Evolutionary conservation across 495 filamentous ascomycete genomes (phyloP), one percentile per base, ranked within the genome.

Genomic region (Achaetomiella virescens): DNA sequence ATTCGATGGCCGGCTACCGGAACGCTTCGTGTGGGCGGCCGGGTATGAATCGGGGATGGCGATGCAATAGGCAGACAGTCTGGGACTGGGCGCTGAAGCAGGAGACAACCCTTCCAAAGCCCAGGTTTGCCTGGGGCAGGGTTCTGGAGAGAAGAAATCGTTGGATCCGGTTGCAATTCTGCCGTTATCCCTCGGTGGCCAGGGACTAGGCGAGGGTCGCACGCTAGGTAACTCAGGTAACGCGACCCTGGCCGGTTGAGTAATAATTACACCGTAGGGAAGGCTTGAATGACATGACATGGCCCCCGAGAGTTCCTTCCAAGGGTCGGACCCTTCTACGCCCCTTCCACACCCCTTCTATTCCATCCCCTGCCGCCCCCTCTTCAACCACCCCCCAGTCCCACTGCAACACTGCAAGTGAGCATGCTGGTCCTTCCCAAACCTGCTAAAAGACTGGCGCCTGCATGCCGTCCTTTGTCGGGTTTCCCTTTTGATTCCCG

Each of bases 401-500:
- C 37, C 18, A n/a, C n/a, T n/a, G n/a, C n/a, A n/a, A n/a, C n/a
- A n/a, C n/a, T n/a, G n/a, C n/a, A n/a, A n/a, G n/a, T n/a, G 25
- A 31, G 21, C 46, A 24, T 54, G 22, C 56, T 33, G 50, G 38
- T 55, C 52, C 47, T 47, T 50, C 54, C 40, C 45, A 59, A 49
- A 53, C 57, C 52, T 56, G 55, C 49, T 62, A 55, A 58, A 62
- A 59, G 56, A 55, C 55, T 31, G 52, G 48, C 49, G 36, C 51
- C 55, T 56, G 58, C 60, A 48, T 42, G 41, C 52, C 40, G 24
- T 40, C 20, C 57, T 55, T 59, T 57, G 60, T 59, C 58, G 53
- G 60, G 41, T 67, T 67, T 62, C 62, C 62, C 59, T 65, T 67
- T 65, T 61, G 62, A 62, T 67, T 52, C 45, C 48, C 51, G 27